phyloP scores from a whole-genome alignment of 305 asterid species.

The Withania somnifera region DNA sequence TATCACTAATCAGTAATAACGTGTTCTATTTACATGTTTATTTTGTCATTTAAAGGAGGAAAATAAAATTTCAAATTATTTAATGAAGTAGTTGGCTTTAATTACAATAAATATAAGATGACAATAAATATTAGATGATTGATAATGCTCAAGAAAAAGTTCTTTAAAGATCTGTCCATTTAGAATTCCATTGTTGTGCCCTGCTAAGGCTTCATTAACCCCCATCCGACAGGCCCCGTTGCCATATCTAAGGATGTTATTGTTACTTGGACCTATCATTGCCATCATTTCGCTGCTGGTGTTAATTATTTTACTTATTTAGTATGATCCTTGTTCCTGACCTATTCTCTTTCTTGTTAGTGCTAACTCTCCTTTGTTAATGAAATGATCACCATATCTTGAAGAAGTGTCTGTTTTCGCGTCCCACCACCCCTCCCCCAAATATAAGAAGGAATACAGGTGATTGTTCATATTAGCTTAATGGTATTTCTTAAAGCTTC shows the following conservation, averaged over 20 bases:
- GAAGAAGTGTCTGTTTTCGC: background rate
- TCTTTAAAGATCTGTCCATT: background rate
- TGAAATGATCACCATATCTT: background rate
- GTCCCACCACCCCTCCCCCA: background rate
- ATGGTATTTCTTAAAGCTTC: background rate
- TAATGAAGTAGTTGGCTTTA: background rate
- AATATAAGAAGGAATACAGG: background rate
- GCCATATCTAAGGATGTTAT: background rate
- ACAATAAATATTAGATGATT: background rate
- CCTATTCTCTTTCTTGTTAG: background rate
- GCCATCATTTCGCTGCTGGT: background rate
- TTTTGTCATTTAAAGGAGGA: background rate
- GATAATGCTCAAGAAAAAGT: background rate
- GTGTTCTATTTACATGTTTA: background rate
- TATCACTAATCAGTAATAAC: background rate
- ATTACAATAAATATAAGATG: background rate
- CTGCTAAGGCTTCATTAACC: background rate
- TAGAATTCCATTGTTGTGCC: background rate
- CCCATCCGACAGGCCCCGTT: background rate
- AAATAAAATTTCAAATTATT: background rate
- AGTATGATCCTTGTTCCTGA: background rate
- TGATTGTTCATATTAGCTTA: background rate
- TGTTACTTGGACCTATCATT: background rate
- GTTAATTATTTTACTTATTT: background rate
- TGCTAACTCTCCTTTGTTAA: background rate